phyloP scores from a whole-genome alignment of 768 basidiomycete genomes.

The Rhizopogon salebrosus region DNA sequence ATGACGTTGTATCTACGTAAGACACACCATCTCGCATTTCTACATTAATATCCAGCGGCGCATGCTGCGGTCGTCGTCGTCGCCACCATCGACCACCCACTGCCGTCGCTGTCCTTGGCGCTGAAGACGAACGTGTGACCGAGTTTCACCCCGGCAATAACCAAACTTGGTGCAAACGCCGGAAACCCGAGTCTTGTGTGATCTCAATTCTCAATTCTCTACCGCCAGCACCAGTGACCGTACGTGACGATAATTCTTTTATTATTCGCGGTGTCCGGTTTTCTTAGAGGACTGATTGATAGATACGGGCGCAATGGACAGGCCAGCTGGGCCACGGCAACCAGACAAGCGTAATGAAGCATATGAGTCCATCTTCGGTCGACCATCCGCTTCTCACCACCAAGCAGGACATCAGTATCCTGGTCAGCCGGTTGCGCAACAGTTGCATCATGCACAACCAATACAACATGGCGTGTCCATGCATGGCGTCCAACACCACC shows the following conservation, averaged over 20 bases:
- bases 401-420: constrained; percentile 14
- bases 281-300: not conserved
- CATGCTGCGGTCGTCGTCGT: not conserved
- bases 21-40: not conserved
- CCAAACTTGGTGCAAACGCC: not conserved
- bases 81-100: not conserved
- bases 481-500: constrained; percentile 16
- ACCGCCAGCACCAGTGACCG: not conserved
- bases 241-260: not conserved
- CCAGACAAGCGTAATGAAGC: constrained; percentile 75
- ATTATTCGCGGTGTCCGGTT: not conserved
- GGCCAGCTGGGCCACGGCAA: constrained; percentile 54
- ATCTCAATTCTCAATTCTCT: not conserved
- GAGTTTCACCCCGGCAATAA: not conserved
- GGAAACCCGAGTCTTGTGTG: not conserved
- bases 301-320: constrained; percentile 33
- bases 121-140: constrained; percentile 1
- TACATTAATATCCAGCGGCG: not conserved
- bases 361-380: constrained; percentile 85
- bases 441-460: constrained; percentile 11
- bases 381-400: constrained; percentile 59
- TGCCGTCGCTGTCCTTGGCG: not conserved
- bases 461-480: constrained; percentile 12
- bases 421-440: constrained; percentile 10
- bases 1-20: constrained; percentile 3